Evolutionary conservation across 2,329 filamentous ascomycete genomes (phyloP).

Genomic region (Ilyonectria destructans): DNA sequence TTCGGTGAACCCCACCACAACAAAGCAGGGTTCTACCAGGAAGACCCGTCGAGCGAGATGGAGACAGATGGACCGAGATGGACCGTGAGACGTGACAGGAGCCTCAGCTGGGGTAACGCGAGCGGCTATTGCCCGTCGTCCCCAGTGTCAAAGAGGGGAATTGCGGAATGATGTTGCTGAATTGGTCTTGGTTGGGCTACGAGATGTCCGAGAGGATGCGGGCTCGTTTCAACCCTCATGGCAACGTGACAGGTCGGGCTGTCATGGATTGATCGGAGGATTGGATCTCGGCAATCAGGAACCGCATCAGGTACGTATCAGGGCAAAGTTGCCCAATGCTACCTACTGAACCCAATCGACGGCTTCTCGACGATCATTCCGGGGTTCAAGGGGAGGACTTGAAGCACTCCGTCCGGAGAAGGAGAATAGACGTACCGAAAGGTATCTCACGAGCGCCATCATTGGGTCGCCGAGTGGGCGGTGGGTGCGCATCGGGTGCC

Average conservation of each 20-base stretch:
- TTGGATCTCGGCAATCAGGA: conserved; percentile 22
- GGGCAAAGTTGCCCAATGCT: conserved; percentile 38
- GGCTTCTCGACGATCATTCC: conserved; percentile 44
- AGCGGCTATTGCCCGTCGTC: conserved; percentile 8
- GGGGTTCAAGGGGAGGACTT: conserved; percentile 32
- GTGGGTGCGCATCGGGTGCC: conserved; percentile 33
- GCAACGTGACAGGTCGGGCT: not conserved
- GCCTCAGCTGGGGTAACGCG: conserved; percentile 20
- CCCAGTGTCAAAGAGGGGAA: not conserved
- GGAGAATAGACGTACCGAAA: conserved; percentile 23
- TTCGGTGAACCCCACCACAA: conserved; percentile 19
- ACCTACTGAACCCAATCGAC: conserved; percentile 40
- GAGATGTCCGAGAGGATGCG: not conserved
- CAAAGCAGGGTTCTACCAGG: conserved; percentile 8
- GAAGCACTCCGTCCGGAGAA: conserved; percentile 28
- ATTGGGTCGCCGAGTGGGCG: conserved; percentile 33
- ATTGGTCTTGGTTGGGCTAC: not conserved
- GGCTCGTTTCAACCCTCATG: not conserved
- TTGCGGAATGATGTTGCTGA: conserved; percentile 10
- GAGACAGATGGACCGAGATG: conserved; percentile 10
- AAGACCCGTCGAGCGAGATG: conserved; percentile 20
- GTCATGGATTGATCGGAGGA: conserved; percentile 34
- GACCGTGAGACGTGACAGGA: conserved; percentile 27
- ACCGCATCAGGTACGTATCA: conserved; percentile 32
- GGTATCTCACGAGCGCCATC: conserved; percentile 1